phyloP scores from a whole-genome alignment of 257 asterid genomes.

The Nicotiana undulata region DNA sequence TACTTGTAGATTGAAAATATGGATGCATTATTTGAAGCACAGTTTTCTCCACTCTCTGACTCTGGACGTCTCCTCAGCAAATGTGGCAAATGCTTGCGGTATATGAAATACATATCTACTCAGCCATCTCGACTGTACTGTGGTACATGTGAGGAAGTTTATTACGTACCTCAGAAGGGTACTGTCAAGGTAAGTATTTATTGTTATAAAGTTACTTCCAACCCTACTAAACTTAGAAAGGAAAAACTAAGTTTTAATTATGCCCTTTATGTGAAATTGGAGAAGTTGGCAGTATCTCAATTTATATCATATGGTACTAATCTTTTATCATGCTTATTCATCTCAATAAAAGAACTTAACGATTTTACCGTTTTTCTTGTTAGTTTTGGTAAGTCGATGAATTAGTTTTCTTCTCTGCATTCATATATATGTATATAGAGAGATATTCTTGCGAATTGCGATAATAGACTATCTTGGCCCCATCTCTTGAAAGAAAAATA shows the following conservation, averaged over 20 bases:
- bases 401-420: too few relatives aligned
- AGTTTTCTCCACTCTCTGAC: constrained; percentile 82
- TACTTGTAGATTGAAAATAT: constrained; percentile 66
- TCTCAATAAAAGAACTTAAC: too few relatives aligned
- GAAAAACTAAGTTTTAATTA: neutral
- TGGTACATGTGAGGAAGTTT: constrained; percentile 86
- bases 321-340: too few relatives aligned
- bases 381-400: too few relatives aligned
- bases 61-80: constrained; percentile 81
- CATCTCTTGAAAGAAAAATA: too few relatives aligned
- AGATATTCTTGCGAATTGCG: too few relatives aligned
- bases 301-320: too few relatives aligned
- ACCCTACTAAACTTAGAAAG: neutral
- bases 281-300: neutral
- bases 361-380: too few relatives aligned
- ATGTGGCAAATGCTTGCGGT: constrained; percentile 91
- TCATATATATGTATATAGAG: too few relatives aligned
- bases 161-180: constrained; percentile 86
- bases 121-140: constrained; percentile 90
- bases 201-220: neutral
- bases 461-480: too few relatives aligned
- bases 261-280: neutral
- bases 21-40: constrained; percentile 96
- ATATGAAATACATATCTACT: constrained; percentile 74
- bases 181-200: constrained; percentile 50